Percentiles rank a stretch among this genome's conserved stretches.
phyloP scores from a whole-genome alignment of 2,329 filamentous ascomycete species.

The Aspergillus luchuensis region DNA sequence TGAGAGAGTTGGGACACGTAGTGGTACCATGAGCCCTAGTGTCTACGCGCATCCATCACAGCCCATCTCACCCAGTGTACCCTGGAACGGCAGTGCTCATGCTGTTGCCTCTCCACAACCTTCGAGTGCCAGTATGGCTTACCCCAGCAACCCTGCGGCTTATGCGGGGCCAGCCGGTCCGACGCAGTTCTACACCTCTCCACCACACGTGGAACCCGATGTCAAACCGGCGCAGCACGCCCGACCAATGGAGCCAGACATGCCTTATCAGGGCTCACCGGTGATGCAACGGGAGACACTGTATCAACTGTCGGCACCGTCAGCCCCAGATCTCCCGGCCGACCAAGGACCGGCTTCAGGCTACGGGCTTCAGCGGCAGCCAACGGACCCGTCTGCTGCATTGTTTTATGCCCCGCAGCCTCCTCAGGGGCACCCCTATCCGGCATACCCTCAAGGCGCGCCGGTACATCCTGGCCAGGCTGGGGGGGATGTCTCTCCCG shows the following conservation, averaged over 20 bases:
- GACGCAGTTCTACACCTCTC: constrained; percentile 24
- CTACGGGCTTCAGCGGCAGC: constrained; percentile 21
- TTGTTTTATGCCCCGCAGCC: constrained; percentile 27
- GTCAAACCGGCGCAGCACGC: constrained; percentile 21
- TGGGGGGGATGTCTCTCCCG: constrained; percentile 22
- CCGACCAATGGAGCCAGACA: constrained; percentile 21
- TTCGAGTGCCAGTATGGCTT: constrained; percentile 18
- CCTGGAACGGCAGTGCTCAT: constrained; percentile 27
- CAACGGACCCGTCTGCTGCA: constrained; percentile 18
- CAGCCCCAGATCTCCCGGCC: constrained; percentile 16
- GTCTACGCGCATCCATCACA: constrained; percentile 23
- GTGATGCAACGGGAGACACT: constrained; percentile 26
- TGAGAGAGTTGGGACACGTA: constrained; percentile 12
- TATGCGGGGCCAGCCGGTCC: constrained; percentile 19
- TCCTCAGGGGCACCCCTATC: constrained; percentile 12
- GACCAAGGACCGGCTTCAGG: constrained; percentile 21
- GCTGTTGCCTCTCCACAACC: constrained; percentile 26
- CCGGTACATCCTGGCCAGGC: constrained; percentile 20
- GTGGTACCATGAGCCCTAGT: constrained; percentile 23
- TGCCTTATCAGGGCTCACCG: constrained; percentile 26
- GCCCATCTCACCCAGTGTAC: constrained; percentile 17
- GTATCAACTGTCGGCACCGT: constrained; percentile 24
- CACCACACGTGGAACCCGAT: constrained; percentile 20
- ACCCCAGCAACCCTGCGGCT: constrained; percentile 18
- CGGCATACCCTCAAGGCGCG: constrained; percentile 18